phyloP scores from a whole-genome alignment of 2,329 filamentous ascomycete genomes.

The Xylaria polymorpha region DNA sequence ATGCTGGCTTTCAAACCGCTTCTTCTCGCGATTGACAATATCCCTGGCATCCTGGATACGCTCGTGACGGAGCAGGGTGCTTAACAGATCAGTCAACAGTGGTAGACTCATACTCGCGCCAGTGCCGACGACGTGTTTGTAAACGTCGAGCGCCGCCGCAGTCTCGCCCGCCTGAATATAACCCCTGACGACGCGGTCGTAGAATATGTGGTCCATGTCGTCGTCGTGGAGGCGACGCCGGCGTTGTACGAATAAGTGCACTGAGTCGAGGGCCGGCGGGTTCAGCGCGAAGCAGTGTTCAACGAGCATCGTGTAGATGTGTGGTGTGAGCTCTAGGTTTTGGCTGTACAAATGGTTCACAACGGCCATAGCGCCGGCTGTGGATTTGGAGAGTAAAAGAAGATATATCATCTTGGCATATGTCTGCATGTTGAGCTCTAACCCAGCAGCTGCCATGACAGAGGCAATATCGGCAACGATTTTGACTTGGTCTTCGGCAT shows the following conservation, averaged over 20 bases:
- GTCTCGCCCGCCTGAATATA: conserved; percentile 68
- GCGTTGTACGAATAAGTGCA: conserved; percentile 69
- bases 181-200: conserved; percentile 65
- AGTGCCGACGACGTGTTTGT: conserved; percentile 57
- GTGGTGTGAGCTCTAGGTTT: conserved; percentile 65
- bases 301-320: conserved; percentile 81
- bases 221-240: conserved; percentile 51
- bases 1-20: conserved; percentile 37
- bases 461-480: conserved; percentile 66
- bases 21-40: conserved; percentile 44
- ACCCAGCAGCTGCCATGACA: conserved; percentile 66
- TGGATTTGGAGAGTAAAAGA: conserved; percentile 62
- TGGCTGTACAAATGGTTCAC: conserved; percentile 69
- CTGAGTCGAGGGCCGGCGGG: conserved; percentile 68
- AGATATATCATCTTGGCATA: conserved; percentile 78
- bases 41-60: conserved; percentile 39
- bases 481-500: conserved; percentile 60
- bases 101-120: conserved; percentile 57
- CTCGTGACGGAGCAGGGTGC: conserved; percentile 41
- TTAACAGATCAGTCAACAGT: conserved; percentile 59
- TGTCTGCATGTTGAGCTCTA: conserved; percentile 69
- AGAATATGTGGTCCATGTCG: conserved; percentile 62
- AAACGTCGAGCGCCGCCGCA: conserved; percentile 61
- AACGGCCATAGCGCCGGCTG: conserved; percentile 67
- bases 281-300: conserved; percentile 71